These are phyloP conservation scores for Alternaria burnsii DNA, from an alignment of 2,329 filamentous ascomycete genomes.

Conservation along the genomic window DNA sequence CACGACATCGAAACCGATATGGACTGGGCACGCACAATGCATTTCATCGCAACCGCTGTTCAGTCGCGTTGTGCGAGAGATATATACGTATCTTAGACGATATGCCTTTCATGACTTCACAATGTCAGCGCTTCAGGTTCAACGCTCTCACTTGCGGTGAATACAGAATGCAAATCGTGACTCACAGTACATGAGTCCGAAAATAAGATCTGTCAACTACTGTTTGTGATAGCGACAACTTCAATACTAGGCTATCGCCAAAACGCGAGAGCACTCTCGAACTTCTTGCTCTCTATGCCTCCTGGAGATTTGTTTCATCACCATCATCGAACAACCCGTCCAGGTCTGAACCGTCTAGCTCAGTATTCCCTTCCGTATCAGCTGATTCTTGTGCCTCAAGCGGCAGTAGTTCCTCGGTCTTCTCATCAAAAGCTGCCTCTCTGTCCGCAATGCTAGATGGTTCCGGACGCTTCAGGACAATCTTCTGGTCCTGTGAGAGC, in stretches of 20 bases:
- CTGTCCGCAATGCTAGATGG: not conserved
- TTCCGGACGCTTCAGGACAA: not conserved
- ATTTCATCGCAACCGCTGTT: not conserved
- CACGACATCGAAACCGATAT: not conserved
- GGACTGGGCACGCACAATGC: not conserved
- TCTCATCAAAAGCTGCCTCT: not conserved
- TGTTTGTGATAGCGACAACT: not conserved
- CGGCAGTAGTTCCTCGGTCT: not conserved
- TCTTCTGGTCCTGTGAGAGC: not conserved
- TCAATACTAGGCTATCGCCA: not conserved
- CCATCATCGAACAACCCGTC: not conserved
- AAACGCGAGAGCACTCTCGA: not conserved
- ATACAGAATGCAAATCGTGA: too few relatives aligned
- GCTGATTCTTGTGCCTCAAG: not conserved
- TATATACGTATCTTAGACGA: fast-evolving
- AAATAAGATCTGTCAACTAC: not conserved
- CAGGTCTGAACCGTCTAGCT: not conserved
- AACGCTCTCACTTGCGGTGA: fast-evolving
- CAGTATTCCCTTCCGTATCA: not conserved
- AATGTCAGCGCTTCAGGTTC: not conserved
- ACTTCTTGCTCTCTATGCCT: not conserved
- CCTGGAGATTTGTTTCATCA: fast-evolving
- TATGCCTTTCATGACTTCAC: not conserved
- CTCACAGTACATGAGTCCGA: too few relatives aligned
- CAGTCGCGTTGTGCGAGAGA: not conserved